A percentile compares a stretch with the other conserved stretches of the same genome.
Conservation (phyloP, 345 rosid species). For the Gossypium ekmanianum region DNA sequence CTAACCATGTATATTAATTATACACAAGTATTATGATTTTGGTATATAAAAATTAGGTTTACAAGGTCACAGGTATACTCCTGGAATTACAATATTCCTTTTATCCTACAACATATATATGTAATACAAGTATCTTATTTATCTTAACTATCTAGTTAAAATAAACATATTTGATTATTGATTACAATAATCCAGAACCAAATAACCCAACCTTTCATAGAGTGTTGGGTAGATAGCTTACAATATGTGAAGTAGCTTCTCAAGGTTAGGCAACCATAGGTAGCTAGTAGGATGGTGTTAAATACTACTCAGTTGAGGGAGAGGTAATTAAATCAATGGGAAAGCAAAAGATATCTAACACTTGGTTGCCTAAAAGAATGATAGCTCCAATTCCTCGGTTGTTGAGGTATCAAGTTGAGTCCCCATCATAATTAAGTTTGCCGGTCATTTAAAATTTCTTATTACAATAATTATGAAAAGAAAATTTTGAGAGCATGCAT, state of each 20-base stretch:
- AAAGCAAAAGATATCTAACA: background rate
- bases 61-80: no score
- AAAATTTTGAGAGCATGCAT: background rate
- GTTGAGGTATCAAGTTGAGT: background rate
- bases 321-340: background rate
- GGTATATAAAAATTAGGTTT: no score
- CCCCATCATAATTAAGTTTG: background rate
- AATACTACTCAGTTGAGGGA: background rate
- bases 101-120: no score
- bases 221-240: background rate
- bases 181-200: no score
- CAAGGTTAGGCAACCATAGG: background rate
- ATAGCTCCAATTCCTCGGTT: conserved; percentile 1
- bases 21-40: background rate
- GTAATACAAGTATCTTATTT: no score
- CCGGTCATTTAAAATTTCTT: background rate
- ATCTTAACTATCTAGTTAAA: no score
- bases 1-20: background rate
- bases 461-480: background rate
- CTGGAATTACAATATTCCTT: no score
- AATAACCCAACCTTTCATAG: background rate
- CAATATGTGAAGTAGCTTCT: background rate
- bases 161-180: no score
- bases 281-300: background rate
- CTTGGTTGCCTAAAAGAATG: background rate